phyloP scores from a whole-genome alignment of 2,329 filamentous ascomycete species.

The Pseudopyrenochaeta lycopersici region DNA sequence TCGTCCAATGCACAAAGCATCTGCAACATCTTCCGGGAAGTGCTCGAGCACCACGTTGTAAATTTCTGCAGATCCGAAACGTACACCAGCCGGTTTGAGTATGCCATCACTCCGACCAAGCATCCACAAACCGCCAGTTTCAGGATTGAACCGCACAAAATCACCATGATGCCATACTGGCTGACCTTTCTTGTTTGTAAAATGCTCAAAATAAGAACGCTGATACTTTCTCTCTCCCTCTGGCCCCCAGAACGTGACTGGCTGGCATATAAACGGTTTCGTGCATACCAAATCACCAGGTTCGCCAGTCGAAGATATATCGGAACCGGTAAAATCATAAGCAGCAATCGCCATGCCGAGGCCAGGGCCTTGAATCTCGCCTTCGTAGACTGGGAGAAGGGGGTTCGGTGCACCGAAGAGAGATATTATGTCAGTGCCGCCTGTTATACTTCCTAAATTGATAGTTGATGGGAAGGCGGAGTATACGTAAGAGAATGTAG shows the following conservation, averaged over 20 bases:
- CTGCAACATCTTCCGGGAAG: slow-evolving; percentile 80
- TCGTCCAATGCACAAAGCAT: slow-evolving; percentile 87
- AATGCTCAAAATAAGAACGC: slow-evolving; percentile 87
- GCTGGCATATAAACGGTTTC: slow-evolving; percentile 87
- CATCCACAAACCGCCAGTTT: slow-evolving; percentile 85
- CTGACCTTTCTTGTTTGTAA: slow-evolving; percentile 58
- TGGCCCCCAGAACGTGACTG: slow-evolving; percentile 84
- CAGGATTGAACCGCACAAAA: slow-evolving; percentile 77
- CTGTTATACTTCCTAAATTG: slow-evolving; percentile 92
- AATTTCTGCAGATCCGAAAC: slow-evolving; percentile 94
- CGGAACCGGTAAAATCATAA: slow-evolving; percentile 63
- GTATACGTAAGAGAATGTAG: slow-evolving; percentile 92
- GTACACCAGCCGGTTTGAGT: slow-evolving; percentile 87
- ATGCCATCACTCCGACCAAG: slow-evolving; percentile 92
- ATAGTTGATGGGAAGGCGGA: slow-evolving; percentile 79
- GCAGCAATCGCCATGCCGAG: slow-evolving; percentile 62
- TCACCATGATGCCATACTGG: slow-evolving; percentile 93
- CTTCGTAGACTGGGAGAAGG: slow-evolving; percentile 58
- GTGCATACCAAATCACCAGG: slow-evolving; percentile 90
- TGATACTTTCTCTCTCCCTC: slow-evolving; percentile 79
- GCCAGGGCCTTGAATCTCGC: slow-evolving; percentile 60
- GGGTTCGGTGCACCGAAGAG: slow-evolving; percentile 86
- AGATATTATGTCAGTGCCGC: slow-evolving; percentile 95
- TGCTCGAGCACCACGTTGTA: slow-evolving; percentile 91
- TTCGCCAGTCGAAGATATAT: slow-evolving; percentile 69